Conservation (phyloP, 805 yeast genomes). For the Teunomyces cretensis region DNA sequence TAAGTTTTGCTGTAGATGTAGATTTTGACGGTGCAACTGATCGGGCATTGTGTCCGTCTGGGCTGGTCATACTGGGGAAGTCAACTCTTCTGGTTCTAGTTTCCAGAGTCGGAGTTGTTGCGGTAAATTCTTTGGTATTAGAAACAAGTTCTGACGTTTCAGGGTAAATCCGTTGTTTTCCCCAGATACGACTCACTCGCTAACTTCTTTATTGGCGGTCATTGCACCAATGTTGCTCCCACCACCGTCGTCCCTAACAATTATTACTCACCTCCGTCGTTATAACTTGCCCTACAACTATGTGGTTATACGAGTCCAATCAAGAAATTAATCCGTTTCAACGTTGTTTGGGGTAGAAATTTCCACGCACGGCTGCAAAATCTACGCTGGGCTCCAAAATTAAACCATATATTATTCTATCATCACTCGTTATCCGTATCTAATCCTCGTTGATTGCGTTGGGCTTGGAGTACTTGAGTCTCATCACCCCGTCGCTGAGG, state of each 20-base stretch:
- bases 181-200: too few species aligned
- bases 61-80: too few species aligned
- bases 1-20: too few species aligned
- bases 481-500: slow-evolving; percentile 54
- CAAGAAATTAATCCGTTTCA: not conserved
- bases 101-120: too few species aligned
- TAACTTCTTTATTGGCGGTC: too few species aligned
- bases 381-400: not conserved
- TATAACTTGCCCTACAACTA: not conserved
- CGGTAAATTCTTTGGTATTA: too few species aligned
- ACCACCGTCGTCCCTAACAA: not conserved
- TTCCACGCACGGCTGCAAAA: not conserved
- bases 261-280: not conserved
- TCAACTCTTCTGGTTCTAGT: too few species aligned
- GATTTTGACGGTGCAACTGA: too few species aligned
- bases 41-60: too few species aligned
- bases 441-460: slow-evolving; percentile 43
- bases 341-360: not conserved
- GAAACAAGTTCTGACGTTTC: too few species aligned
- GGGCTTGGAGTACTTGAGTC: slow-evolving; percentile 38
- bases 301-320: not conserved
- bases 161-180: too few species aligned
- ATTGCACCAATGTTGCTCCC: not conserved
- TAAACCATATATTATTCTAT: not conserved
- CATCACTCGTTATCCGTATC: not conserved